A percentile compares a stretch with the other conserved stretches of the same genome.
Evolutionary conservation across 805 yeast species (phyloP).

Genomic region (Metschnikowia shivogae): DNA sequence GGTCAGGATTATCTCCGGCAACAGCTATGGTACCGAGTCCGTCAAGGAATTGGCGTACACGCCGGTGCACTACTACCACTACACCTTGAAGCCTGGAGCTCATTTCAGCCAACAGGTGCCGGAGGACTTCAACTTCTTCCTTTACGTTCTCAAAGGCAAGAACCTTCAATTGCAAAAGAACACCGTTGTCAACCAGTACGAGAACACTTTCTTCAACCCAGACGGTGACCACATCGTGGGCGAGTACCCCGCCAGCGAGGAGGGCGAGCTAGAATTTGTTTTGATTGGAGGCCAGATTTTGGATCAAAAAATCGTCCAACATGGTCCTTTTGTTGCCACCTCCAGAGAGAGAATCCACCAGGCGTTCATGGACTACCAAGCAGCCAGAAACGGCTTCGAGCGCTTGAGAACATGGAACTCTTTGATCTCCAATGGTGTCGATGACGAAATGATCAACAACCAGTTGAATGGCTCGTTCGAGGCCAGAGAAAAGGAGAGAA

Average conservation of each 20-base stretch:
- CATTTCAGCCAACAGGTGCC: conserved; percentile 58
- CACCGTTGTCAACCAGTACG: conserved; percentile 30
- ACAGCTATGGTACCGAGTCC: conserved; percentile 68
- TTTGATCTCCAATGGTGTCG: conserved; percentile 41
- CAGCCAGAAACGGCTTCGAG: conserved; percentile 66
- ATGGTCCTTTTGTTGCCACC: conserved; percentile 94
- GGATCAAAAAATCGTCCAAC: conserved; percentile 75
- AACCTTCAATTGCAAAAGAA: conserved; percentile 44
- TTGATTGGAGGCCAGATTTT: conserved; percentile 71
- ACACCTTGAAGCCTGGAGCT: conserved; percentile 61
- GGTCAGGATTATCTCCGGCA: conserved; percentile 75
- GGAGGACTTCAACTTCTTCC: conserved; percentile 58
- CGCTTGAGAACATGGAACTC: conserved; percentile 59
- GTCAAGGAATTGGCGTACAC: conserved; percentile 75
- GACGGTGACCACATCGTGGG: conserved; percentile 66
- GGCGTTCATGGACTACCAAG: conserved; percentile 71
- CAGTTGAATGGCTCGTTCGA: conserved; percentile 33
- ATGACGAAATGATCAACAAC: conserved; percentile 38
- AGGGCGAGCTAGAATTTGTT: conserved; percentile 53
- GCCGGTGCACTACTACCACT: conserved; percentile 70
- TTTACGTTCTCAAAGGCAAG: conserved; percentile 63
- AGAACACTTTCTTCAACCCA: conserved; percentile 59
- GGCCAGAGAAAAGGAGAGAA: conserved; percentile 25
- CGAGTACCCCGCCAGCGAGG: conserved; percentile 31
- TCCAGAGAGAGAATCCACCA: conserved; percentile 59